Base-by-base conservation (phyloP, 257 asterid genomes). In the Solanum rostratum region DNA sequence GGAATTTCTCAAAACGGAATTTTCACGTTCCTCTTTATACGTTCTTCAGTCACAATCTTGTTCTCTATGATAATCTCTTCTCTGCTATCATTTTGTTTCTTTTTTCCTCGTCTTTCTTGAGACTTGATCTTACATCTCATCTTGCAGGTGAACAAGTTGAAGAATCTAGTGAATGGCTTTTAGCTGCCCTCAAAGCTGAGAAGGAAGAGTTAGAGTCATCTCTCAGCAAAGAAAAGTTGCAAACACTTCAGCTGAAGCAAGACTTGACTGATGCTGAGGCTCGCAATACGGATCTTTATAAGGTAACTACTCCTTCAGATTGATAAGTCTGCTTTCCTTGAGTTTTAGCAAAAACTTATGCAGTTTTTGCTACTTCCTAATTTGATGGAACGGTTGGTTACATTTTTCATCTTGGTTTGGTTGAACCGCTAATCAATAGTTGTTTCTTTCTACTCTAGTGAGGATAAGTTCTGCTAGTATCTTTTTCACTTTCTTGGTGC, bases 171-270 rank as follows among this genome's bases (percentile, higher is more conserved):
- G 96, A 88, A 59, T 88, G 76, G 33, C 90, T 91, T 85, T 18
- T 95, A 84, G 91, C 90, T 79, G 85, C 93, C 63, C 90, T 92
- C 81, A 91, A 92, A 88, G 90, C 93, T 71, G 95, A 92, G 85
- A 93, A 92, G 90, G 94, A 93, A 80, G 97, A 93, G 87, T 41
- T 94, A 76, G 98, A 94, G 86, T 90, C 91, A 8, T 90, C 97
- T 10, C 92, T 97, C 62, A 87, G 89, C 86, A 91, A 88, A 91
- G 99, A 97, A 92, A 95, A 90, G 89, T 80, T 86, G 87, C 94
- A 89, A 87, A 86, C 93, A 16, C 81, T 86, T 82, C 92, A 92
- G 87, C 92, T 95, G 84, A 95, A 91, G 89, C 93, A 92, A 85
- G 98, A 97, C 82, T 83, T 94, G 80, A 83, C 87, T 19, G 97